Evolutionary conservation across 306 rosid genomes (phyloP), one percentile per base, ranked within the genome.

Genomic region (Arachis hypogaea): DNA sequence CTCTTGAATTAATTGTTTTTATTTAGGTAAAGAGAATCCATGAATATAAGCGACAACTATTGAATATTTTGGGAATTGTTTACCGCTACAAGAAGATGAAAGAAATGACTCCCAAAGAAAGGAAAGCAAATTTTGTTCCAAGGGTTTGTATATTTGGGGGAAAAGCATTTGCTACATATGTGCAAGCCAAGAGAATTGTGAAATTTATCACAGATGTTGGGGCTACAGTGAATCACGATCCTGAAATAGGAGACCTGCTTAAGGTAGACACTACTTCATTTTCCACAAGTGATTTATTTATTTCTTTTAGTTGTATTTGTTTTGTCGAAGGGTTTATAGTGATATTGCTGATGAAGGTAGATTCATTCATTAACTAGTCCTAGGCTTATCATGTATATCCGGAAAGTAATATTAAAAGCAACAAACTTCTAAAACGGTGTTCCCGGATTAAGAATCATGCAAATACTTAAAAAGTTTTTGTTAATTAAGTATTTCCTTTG

Each of bases 101-200:
- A 86, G 99, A 94, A 88, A 87, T 92, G 97, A 92, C 77, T 78
- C 86, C 85, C 55, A 69, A 59, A 16, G 93, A 88, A 82, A 92
- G 93, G 83, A 75, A 84, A 69, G 83, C 36, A 77, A 84, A 74
- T 60, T 92, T 80, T 87, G 92, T 92, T 87, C 99, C 99, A 42
- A 86, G 99, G 77, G 99, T 94, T 67, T 94, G 99, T 79, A 88
- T 94, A 74, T 92, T 94, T 71, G 99, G 99, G 64, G 99, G 99
- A 16, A 94, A 94, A 75, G 99, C 99, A 58, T 94, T 94, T 79
- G 72, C 99, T 43, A 94, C 99, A 3, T 94, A 94, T 73, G 84
- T 88, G 62, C 99, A 94, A 76, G 99, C 99, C 77, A 94, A 92
- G 88, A 94, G 97, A 86, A 94, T 94, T 66, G 99, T 94, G 82